Conservation (phyloP, 257 asterid genomes). For the Nicotiana benthamiana region DNA sequence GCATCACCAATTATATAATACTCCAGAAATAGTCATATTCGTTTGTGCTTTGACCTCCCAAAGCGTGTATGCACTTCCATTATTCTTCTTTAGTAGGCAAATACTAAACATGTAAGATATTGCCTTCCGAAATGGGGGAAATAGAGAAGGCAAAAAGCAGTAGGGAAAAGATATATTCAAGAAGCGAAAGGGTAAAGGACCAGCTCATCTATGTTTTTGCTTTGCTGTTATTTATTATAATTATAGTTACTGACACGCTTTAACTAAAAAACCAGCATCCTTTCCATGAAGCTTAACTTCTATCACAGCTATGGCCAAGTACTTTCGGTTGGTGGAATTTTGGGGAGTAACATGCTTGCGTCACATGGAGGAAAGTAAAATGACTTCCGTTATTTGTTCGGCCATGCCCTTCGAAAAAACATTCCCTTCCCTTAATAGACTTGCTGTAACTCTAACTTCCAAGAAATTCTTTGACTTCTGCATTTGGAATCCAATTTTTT, state of each 20-base stretch:
- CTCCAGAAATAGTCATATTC: not conserved
- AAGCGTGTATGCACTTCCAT: not conserved
- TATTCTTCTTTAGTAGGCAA: not conserved
- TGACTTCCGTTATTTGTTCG: not conserved
- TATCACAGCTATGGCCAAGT: not conserved
- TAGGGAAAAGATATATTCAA: not conserved
- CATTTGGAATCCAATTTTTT: not conserved
- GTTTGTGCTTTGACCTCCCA: not conserved
- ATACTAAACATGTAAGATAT: not conserved
- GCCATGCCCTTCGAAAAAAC: not conserved
- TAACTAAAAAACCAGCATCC: not conserved
- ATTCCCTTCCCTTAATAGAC: not conserved
- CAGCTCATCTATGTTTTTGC: not conserved
- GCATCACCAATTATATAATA: not conserved
- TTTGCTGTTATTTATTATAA: not conserved
- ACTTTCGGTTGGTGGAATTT: not conserved
- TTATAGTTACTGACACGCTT: not conserved
- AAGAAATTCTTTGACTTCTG: not conserved
- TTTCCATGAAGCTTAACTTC: not conserved
- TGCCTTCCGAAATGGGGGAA: not conserved
- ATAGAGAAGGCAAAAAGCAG: not conserved
- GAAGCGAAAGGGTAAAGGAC: not conserved
- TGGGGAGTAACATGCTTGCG: not conserved
- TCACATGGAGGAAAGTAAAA: not conserved
- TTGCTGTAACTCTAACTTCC: not conserved